These are phyloP conservation scores for Colletotrichum orchidophilum DNA, from an alignment of 2,329 filamentous ascomycete genomes.

Conservation along the genomic window DNA sequence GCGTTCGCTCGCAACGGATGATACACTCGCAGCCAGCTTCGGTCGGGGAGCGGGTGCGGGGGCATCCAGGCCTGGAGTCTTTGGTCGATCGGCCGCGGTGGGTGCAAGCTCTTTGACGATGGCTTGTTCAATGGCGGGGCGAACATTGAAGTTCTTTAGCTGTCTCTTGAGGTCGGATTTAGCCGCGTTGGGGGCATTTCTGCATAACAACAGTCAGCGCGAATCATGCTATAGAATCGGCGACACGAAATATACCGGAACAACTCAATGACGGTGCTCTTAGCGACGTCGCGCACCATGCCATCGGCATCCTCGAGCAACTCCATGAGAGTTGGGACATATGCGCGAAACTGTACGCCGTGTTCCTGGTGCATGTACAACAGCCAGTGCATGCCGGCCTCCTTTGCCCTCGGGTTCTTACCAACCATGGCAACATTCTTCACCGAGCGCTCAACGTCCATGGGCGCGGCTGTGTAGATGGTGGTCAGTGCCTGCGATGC, in stretches of 20 bases:
- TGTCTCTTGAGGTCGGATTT: slow-evolving; percentile 91
- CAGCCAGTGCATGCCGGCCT: slow-evolving; percentile 86
- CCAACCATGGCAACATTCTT: slow-evolving; percentile 81
- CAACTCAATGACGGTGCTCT: slow-evolving; percentile 83
- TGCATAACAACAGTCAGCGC: slow-evolving; percentile 83
- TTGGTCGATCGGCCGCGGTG: slow-evolving; percentile 48
- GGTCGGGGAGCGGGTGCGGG: slow-evolving; percentile 51
- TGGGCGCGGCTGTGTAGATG: slow-evolving; percentile 74
- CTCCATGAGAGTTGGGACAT: slow-evolving; percentile 84
- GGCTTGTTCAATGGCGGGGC: slow-evolving; percentile 84
- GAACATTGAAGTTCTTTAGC: slow-evolving; percentile 83
- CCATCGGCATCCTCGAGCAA: slow-evolving; percentile 91
- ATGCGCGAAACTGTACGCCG: slow-evolving; percentile 81
- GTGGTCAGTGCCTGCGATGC: slow-evolving; percentile 81
- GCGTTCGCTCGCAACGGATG: slow-evolving; percentile 59
- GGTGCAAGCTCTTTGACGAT: slow-evolving; percentile 80
- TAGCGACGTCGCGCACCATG: slow-evolving; percentile 85
- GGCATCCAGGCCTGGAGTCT: slow-evolving; percentile 50
- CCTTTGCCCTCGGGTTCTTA: slow-evolving; percentile 86
- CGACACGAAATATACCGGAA: slow-evolving; percentile 70
- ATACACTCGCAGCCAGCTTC: slow-evolving; percentile 61
- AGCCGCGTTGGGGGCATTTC: slow-evolving; percentile 80
- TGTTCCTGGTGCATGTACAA: slow-evolving; percentile 85
- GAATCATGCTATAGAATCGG: slow-evolving; percentile 52
- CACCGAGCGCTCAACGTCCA: slow-evolving; percentile 82